Conservation (phyloP, 805 yeast genomes). For the Saccharomycopsis selenospora region DNA sequence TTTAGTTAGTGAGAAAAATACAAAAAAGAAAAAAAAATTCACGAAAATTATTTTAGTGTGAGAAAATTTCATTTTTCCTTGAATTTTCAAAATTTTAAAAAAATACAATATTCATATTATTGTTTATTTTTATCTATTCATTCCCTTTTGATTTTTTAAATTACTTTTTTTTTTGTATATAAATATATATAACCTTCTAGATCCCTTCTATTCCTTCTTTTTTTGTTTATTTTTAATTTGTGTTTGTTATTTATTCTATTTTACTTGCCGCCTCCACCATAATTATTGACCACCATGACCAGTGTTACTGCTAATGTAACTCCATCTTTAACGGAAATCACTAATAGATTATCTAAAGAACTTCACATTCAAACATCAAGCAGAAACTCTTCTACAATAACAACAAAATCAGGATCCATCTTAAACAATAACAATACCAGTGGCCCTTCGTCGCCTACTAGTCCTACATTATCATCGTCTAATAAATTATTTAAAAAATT, state of each 20-base stretch:
- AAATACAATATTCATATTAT: not conserved
- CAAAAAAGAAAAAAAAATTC: no score
- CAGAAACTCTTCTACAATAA: no score
- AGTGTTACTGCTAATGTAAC: constrained; percentile 7
- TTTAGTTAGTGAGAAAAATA: no score
- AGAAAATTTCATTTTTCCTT: no score
- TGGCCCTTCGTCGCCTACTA: not conserved
- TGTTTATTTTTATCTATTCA: not conserved
- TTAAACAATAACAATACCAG: no score
- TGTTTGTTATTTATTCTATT: not conserved
- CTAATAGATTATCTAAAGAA: not conserved
- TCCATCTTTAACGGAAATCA: constrained; percentile 1
- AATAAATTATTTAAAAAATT: constrained; percentile 5
- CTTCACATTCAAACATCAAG: not conserved
- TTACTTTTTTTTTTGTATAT: not conserved
- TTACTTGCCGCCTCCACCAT: not conserved
- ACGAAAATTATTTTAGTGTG: no score
- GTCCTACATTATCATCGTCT: not conserved
- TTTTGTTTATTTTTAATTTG: not conserved
- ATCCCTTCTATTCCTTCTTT: not conserved
- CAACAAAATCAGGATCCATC: not conserved
- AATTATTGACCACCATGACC: constrained; percentile 4
- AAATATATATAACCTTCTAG: no score
- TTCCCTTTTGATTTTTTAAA: constrained; percentile 1
- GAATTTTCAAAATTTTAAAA: not conserved